Percentiles rank a stretch among this genome's conserved stretches.
phyloP scores from a whole-genome alignment of 129 eudicot species.

The Chrysanthemum seticuspe region DNA sequence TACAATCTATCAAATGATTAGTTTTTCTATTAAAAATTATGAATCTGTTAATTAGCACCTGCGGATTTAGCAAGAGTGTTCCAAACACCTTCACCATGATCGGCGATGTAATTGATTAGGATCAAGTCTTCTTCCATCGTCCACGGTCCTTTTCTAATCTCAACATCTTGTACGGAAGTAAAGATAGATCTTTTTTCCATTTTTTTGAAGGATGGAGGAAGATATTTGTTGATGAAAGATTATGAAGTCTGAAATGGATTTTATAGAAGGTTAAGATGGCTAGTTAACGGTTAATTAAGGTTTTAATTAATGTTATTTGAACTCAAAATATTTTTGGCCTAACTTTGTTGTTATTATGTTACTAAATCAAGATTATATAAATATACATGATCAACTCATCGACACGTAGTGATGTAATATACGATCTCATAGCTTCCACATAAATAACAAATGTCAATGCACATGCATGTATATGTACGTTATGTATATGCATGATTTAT shows the following conservation, averaged over 20 bases:
- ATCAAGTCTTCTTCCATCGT: slow-evolving; percentile 96
- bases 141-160: slow-evolving; percentile 97
- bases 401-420: slow-evolving; percentile 3
- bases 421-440: not conserved
- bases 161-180: slow-evolving; percentile 44
- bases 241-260: slow-evolving; percentile 27
- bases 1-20: too few species aligned
- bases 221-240: slow-evolving; percentile 33
- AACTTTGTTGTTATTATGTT: slow-evolving; percentile 33
- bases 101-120: slow-evolving; percentile 88
- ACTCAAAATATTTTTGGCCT: slow-evolving; percentile 35
- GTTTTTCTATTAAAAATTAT: too few species aligned
- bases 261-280: slow-evolving; percentile 30
- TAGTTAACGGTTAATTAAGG: slow-evolving; percentile 25
- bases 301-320: slow-evolving; percentile 15
- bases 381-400: slow-evolving; percentile 16
- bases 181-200: slow-evolving; percentile 60
- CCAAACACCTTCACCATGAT: slow-evolving; percentile 99
- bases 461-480: not conserved
- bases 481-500: not conserved
- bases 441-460: slow-evolving; percentile 2
- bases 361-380: not conserved
- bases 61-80: slow-evolving; percentile 84
- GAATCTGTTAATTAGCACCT: slow-evolving; percentile 35
- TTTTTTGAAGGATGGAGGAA: slow-evolving; percentile 20